A percentile compares a stretch with the other conserved stretches of the same genome.
These are phyloP conservation scores for Salvia sclarea DNA, from an alignment of 305 asterid genomes.

Conservation along the genomic window DNA sequence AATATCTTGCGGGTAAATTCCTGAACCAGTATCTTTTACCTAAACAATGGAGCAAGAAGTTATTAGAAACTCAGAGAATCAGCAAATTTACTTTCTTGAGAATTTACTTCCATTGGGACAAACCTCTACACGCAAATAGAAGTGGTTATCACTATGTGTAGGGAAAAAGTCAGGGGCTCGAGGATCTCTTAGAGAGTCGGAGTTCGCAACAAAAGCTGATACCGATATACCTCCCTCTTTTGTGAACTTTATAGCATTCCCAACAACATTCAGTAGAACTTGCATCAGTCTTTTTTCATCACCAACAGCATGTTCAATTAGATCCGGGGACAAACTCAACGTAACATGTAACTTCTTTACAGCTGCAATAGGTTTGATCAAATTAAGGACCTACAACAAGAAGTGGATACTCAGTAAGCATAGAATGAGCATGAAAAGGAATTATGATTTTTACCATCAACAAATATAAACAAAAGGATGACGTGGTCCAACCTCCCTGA, in stretches of 20 bases:
- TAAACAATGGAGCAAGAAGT: conserved; percentile 34
- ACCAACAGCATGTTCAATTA: conserved; percentile 78
- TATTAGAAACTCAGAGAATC: conserved; percentile 14
- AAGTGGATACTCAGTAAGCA: conserved; percentile 34
- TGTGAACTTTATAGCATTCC: conserved; percentile 96
- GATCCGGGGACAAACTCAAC: conserved; percentile 69
- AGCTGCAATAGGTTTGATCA: conserved; percentile 87
- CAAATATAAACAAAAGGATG: not conserved
- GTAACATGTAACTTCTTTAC: conserved; percentile 74
- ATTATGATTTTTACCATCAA: not conserved
- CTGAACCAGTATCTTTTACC: conserved; percentile 96
- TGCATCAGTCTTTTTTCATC: conserved; percentile 97
- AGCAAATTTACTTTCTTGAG: not conserved
- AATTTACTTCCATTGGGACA: conserved; percentile 25
- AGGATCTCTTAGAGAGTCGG: conserved; percentile 78
- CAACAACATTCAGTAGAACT: conserved; percentile 77
- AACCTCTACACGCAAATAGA: conserved; percentile 91
- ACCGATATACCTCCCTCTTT: conserved; percentile 84
- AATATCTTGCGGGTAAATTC: conserved; percentile 82
- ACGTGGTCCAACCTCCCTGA: conserved; percentile 61
- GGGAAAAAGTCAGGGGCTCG: conserved; percentile 81
- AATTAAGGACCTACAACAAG: conserved; percentile 60
- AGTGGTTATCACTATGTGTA: conserved; percentile 72
- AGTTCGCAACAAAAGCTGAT: conserved; percentile 73
- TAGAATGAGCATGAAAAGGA: conserved; percentile 25